Evolutionary conservation across 371 early-diverging fungal species (phyloP), one percentile per base, ranked within the genome.

Genomic region (Mucor mucedo): DNA sequence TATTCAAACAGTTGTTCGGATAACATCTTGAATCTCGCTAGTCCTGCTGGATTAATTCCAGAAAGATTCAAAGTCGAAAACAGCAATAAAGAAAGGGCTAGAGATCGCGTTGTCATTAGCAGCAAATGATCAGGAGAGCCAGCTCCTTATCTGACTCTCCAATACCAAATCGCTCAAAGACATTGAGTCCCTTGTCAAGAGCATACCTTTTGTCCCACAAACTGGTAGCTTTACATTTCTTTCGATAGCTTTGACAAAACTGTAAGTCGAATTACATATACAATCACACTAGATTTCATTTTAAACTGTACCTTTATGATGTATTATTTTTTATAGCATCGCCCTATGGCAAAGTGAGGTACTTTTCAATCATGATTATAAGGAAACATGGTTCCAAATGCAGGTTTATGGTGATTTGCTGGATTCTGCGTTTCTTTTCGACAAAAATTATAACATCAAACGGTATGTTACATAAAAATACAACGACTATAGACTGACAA

Each of bases 251-350:
- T 28, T 62, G 48, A 54, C 55, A 44, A 62, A 62, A 62, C 56
- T 55, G 63, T 62, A 62, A 62, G 56, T 62, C 55, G 41, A 62
- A 62, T 62, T 62, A 55, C 55, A 62, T 62, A 55, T 54, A 55
- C 55, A 55, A 62, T 62, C 62, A 47, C 40, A 62, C 55, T n/a
- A 55, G 55, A 47, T 55, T 39, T 62, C 48, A 55, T 55, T 62
- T 40, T 62, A 62, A 47, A 29, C 55, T 55, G 38, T 10, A 62
- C 48, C 48, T 62, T 62, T 55, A 45, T 47, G 55, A 55, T 21
- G 55, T 55, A 62, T 48, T 55, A 45, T 55, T 55, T 62, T 62
- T 55, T 5, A 55, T 55, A 62, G 62, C 28, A 54, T 61, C 47
- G 44, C 62, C 27, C 47, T 61, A 54, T 54, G 62, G 62, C 62